Evolutionary conservation across 345 rosid genomes (phyloP), one percentile per base, ranked within the genome.

Genomic region (Orychophragmus violaceus): DNA sequence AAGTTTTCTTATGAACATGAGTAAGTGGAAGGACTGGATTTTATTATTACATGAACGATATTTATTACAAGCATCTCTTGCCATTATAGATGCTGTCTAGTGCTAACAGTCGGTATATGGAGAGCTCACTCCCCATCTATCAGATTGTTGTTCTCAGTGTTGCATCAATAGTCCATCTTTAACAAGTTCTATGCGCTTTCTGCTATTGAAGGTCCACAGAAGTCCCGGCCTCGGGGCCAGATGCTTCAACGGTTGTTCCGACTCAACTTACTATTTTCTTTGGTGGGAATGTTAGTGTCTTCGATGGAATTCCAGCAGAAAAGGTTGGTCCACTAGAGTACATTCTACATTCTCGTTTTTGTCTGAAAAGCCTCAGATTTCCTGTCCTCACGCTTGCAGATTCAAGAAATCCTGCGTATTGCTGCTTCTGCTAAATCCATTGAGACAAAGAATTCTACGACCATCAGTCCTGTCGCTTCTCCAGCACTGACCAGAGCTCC

Each of bases 241-340:
- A 78, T 63, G 45, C 77, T 52, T 36, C 69, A 14, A 16, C 49
- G 23, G 28, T 52, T 24, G 16, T 73, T 66, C 86, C 87, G n/a
- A 44, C 74, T 68, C 95, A 89, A 74, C 90, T 89, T 27, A 92
- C 96, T 36, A 83, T 92, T 51, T 89, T 89, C 84, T 92, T 80
- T 63, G 84, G 83, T 64, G 98, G 96, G 79, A 78, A 56, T 28
- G 89, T 89, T 64, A 59, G 74, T 55, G 95, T 89, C 27, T 87
- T 89, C 61, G 88, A 89, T 71, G 81, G 78, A 37, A 62, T 92
- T 73, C 79, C 95, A 5, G 66, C 77, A 14, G 95, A 84, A 52
- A 89, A 87, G 96, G 98, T 92, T 32, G 53, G 28, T 41, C 17
- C 22, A 23, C 21, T 25, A 19, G 8, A 45, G 13, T 22, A 63